These are phyloP conservation scores for Clavaria fumosa DNA, from an alignment of 768 basidiomycete genomes.

Conservation along the genomic window DNA sequence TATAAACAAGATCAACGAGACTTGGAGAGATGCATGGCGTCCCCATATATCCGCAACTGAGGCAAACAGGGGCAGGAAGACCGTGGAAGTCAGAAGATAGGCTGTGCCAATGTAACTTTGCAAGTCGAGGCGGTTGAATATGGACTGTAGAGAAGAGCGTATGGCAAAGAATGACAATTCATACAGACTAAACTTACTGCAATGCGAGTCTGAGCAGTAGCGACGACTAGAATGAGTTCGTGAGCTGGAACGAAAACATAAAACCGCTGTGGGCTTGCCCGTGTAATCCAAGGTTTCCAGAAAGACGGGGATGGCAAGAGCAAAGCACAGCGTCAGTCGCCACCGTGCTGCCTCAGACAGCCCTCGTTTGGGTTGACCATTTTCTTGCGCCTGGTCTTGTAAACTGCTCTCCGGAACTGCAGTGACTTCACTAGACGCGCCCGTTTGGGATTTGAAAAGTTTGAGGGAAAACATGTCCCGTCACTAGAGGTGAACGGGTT, in stretches of 20 bases:
- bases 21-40: conserved; percentile 30
- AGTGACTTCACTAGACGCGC: too few relatives aligned
- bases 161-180: not conserved
- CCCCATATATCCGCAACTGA: conserved; percentile 36
- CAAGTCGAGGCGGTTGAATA: conserved; percentile 6
- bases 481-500: too few relatives aligned
- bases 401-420: too few relatives aligned
- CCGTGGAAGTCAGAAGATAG: conserved; percentile 35
- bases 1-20: conserved; percentile 29
- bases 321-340: conserved; percentile 13
- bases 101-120: conserved; percentile 33
- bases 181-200: conserved; percentile 21
- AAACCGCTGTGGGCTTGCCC: conserved; percentile 1
- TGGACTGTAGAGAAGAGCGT: conserved; percentile 3
- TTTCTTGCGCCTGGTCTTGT: too few relatives aligned
- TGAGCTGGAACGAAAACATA: not conserved
- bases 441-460: too few relatives aligned
- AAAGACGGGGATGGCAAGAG: conserved; percentile 26
- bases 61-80: conserved; percentile 37
- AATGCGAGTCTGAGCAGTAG: conserved; percentile 36
- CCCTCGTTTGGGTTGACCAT: too few relatives aligned
- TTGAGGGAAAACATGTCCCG: too few relatives aligned
- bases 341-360: too few relatives aligned
- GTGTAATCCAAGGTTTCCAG: conserved; percentile 18
- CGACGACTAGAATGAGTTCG: conserved; percentile 23